These are phyloP conservation scores for Populus deltoides DNA, from an alignment of 345 rosid species.

Conservation along the genomic window DNA sequence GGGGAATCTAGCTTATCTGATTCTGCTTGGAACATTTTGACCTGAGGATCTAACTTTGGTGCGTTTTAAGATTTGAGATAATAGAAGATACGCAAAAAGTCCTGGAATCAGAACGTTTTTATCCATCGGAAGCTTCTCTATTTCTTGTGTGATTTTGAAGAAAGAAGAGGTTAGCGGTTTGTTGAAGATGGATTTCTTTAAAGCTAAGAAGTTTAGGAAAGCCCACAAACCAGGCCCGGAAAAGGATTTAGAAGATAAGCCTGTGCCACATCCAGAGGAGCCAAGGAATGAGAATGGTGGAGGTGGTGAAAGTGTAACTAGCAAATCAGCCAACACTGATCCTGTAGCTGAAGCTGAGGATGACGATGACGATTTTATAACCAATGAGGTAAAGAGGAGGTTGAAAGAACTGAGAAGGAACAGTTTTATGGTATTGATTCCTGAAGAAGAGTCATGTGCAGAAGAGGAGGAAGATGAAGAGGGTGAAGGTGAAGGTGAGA, in stretches of 20 bases:
- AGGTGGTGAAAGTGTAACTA: constrained; percentile 29
- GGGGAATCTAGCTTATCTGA: constrained; percentile 13
- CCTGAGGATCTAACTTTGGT: neutral
- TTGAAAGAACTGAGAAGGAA: constrained; percentile 81
- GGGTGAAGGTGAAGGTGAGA: constrained; percentile 56
- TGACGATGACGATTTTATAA: constrained; percentile 92
- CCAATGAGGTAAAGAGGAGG: constrained; percentile 91
- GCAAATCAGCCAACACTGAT: constrained; percentile 32
- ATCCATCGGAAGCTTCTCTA: neutral
- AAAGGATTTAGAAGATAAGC: constrained; percentile 50
- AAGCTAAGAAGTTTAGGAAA: constrained; percentile 64
- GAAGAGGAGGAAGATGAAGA: constrained; percentile 65
- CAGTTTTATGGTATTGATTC: constrained; percentile 92
- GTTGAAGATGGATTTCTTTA: constrained; percentile 68
- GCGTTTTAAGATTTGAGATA: neutral
- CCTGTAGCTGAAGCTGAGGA: constrained; percentile 52
- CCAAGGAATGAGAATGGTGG: constrained; percentile 39
- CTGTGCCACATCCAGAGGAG: constrained; percentile 39
- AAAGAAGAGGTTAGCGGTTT: constrained; percentile 3
- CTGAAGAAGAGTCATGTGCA: constrained; percentile 76
- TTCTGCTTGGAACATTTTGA: constrained; percentile 12
- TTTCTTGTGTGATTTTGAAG: constrained; percentile 11
- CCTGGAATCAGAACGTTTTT: neutral
- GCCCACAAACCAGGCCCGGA: constrained; percentile 42
- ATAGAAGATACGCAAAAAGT: neutral